These are phyloP conservation scores for Monoraphidium neglectum DNA, from an alignment of 139 green algal genomes.

Conservation along the genomic window DNA sequence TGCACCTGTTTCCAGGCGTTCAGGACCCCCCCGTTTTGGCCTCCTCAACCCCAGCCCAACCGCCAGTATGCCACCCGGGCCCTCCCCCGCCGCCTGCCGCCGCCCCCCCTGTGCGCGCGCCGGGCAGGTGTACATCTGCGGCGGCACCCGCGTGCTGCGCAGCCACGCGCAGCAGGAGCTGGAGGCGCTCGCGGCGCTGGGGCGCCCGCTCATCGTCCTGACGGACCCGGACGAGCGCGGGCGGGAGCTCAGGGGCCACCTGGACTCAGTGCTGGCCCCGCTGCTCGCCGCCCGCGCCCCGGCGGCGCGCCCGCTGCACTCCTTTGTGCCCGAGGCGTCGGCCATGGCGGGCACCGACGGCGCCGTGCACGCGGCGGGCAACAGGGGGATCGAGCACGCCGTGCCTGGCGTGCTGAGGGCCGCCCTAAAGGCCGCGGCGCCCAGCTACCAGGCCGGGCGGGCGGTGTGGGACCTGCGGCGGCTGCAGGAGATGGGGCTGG, in stretches of 20 bases:
- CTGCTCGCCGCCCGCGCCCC: background rate
- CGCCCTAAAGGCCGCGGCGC: background rate
- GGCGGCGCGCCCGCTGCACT: background rate
- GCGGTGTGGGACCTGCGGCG: conserved; percentile 29
- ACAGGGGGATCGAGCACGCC: conserved; percentile 32
- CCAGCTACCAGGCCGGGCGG: background rate
- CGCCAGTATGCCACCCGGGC: no score
- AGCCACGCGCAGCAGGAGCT: conserved; percentile 20
- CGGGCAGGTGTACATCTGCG: conserved; percentile 34
- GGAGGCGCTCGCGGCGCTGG: conserved; percentile 10
- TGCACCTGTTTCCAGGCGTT: no score
- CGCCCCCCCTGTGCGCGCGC: no score
- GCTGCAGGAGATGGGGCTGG: conserved; percentile 45
- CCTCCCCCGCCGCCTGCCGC: no score
- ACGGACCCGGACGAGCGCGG: conserved; percentile 33
- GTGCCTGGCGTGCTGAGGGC: conserved; percentile 8
- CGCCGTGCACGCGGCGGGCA: conserved; percentile 12
- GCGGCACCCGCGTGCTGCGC: conserved; percentile 28
- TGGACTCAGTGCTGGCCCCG: conserved; percentile 15
- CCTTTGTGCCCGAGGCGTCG: conserved; percentile 30
- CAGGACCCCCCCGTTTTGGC: no score
- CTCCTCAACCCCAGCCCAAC: no score
- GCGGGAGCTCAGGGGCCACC: conserved; percentile 26
- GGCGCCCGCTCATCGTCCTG: conserved; percentile 23
- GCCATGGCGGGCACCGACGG: background rate